Conservation (phyloP, 805 yeast species). For the Ogataea pignaliae region DNA sequence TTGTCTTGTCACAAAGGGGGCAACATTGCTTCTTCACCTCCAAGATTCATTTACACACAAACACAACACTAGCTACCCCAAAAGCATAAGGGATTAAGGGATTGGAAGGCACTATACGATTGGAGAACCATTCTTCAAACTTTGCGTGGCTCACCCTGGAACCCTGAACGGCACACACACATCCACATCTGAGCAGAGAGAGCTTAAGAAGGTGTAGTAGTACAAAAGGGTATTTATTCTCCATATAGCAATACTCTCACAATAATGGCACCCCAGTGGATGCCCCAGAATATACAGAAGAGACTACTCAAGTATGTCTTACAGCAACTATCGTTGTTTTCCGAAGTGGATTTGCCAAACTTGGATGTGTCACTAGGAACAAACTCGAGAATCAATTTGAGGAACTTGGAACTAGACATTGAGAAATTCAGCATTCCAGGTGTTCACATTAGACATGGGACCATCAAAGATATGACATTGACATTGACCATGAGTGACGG, state of each 20-base stretch:
- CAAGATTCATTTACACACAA: neutral
- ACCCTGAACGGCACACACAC: neutral
- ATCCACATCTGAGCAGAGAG: neutral
- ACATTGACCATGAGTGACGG: slow-evolving; percentile 68
- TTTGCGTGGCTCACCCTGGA: no score
- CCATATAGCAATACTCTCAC: no score
- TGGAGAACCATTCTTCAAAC: no score
- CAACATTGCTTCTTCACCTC: neutral
- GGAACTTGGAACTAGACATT: slow-evolving; percentile 67
- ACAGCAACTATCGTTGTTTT: slow-evolving; percentile 75
- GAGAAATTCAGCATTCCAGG: slow-evolving; percentile 68
- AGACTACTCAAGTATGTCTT: slow-evolving; percentile 74
- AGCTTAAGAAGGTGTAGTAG: neutral
- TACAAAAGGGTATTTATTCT: no score
- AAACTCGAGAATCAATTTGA: slow-evolving; percentile 42
- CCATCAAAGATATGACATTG: slow-evolving; percentile 48
- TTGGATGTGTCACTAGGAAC: slow-evolving; percentile 74
- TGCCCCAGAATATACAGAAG: slow-evolving; percentile 82
- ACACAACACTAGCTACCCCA: neutral
- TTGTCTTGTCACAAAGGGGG: neutral
- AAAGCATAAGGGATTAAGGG: no score
- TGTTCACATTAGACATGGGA: slow-evolving; percentile 56
- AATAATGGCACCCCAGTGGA: slow-evolving; percentile 48
- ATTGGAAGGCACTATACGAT: no score
- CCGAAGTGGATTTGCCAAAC: slow-evolving; percentile 70